Evolutionary conservation across 2,329 filamentous ascomycete species (phyloP), one percentile per base, ranked within the genome.

Genomic region (Tolypocladium tundrense): DNA sequence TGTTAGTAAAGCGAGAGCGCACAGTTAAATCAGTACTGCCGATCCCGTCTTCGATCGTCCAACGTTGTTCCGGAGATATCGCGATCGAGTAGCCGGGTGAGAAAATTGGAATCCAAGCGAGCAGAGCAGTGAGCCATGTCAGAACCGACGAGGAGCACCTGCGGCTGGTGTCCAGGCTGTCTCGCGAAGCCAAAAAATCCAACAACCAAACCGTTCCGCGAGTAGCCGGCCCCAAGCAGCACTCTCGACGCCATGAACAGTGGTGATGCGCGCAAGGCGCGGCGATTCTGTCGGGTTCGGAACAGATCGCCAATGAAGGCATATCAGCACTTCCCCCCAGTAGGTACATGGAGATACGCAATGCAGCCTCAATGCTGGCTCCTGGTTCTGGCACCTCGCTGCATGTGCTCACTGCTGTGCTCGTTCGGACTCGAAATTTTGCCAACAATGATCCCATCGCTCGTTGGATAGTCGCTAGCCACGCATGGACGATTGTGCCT

Each of bases 1-100:
- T 75, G 86, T 91, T 85, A 91, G 88, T 89, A 69, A 79, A 76
- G 72, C 73, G 66, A 65, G 65, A 68, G 65, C 61, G 62, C 64
- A 60, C 58, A 57, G 61, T 64, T 64, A 63, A 60, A 60, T 55
- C 24, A 61, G 57, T 58, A 62, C 63, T 60, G 64, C 64, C 65
- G 64, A 68, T 64, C 70, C 63, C 65, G 64, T 64, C 63, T 63
- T 64, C 66, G 66, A 67, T 69, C 65, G 63, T 65, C 68, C 64
- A 66, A 64, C 69, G 65, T 65, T 67, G 61, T 65, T 67, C 64
- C 63, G 24, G 39, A n/a, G 33, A 4, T 33, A 35, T n/a, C 53
- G 53, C 16, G 31, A 43, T 31, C 39, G 53, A 35, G 40, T 43
- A 41, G 33, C 5, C 39, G 27, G 41, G 60, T 62, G 62, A 61